Percentiles rank a stretch among this genome's conserved stretches.
Conservation (phyloP, 306 rosid genomes). For the barrel medic (Medicago truncatula) region MtrunA17r5.0-ANR NC_053045.1:36549501-36550000, state of each 20-base stretch:
- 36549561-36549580: slow-evolving; percentile 4
- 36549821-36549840: slow-evolving; percentile 59
- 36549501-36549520: slow-evolving; percentile 15
- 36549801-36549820: slow-evolving; percentile 31
- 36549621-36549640: slow-evolving; percentile 89
- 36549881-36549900: no score
- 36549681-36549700: neutral
- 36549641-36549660: slow-evolving; percentile 79
- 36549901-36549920: no score
- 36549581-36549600: slow-evolving; percentile 22
- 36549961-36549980: no score
- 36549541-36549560: slow-evolving; percentile 33
- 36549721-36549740: slow-evolving; percentile 40
- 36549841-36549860: slow-evolving; percentile 25
- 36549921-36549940: no score
- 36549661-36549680: neutral
- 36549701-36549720: neutral
- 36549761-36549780: slow-evolving; percentile 59
- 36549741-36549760: slow-evolving; percentile 78
- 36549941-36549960: no score
- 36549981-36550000: no score
- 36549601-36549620: slow-evolving; percentile 72
- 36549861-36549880: slow-evolving; percentile 14
- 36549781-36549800: slow-evolving; percentile 17
- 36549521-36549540: slow-evolving; percentile 15